phyloP scores from a whole-genome alignment of 495 filamentous ascomycete species.

The Penicillium robsamsonii region DNA sequence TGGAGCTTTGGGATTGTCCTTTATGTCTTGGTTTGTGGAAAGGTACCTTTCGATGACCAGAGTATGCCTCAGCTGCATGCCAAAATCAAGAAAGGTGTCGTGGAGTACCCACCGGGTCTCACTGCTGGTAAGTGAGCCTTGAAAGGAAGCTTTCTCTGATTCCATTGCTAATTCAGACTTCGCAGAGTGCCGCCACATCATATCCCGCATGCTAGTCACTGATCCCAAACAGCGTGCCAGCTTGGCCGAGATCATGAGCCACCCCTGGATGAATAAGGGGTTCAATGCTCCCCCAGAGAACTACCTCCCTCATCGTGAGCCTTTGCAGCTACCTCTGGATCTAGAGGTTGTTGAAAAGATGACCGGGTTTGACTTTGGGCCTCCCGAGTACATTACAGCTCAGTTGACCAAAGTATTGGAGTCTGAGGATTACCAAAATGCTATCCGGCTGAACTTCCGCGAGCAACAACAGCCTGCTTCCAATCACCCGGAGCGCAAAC shows the following conservation, averaged over 20 bases:
- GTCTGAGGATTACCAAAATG: constrained; percentile 88
- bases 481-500: constrained; percentile 77
- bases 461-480: constrained; percentile 57
- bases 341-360: constrained; percentile 81
- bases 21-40: constrained; percentile 96
- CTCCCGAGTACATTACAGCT: constrained; percentile 73
- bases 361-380: constrained; percentile 97
- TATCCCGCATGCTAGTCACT: constrained; percentile 94
- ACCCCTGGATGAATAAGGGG: constrained; percentile 97
- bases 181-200: constrained; percentile 87
- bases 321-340: constrained; percentile 81
- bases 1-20: constrained; percentile 99
- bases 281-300: constrained; percentile 86
- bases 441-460: constrained; percentile 65
- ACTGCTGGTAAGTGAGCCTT: constrained; percentile 64
- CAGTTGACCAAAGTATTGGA: constrained; percentile 82
- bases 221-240: constrained; percentile 85
- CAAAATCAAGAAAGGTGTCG: constrained; percentile 96
- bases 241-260: constrained; percentile 88
- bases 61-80: constrained; percentile 98
- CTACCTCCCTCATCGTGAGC: constrained; percentile 78
- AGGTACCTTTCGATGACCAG: constrained; percentile 98
- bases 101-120: constrained; percentile 94
- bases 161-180: neutral
- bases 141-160: neutral